Base-by-base conservation (phyloP, 768 basidiomycete species). In the Cubamyces sp. region DNA sequence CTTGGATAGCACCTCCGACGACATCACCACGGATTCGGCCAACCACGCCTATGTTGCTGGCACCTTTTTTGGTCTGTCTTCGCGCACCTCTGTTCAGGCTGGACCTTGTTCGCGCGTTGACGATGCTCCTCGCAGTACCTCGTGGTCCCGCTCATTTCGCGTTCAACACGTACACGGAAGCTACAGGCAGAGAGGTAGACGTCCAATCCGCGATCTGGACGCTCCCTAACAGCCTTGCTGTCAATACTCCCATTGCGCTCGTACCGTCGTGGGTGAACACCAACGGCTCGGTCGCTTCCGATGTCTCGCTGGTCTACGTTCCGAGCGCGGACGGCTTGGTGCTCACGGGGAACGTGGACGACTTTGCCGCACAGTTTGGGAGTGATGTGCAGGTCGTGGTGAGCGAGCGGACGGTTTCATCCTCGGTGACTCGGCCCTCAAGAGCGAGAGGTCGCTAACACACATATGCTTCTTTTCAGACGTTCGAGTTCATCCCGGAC, bases 141-240 rank as follows among this genome's bases (percentile, higher is more conserved):
- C 26, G 43, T 39, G 47, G 62, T 25, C 49, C 62, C 19, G 57
- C 67, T 8, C 30, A 55, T 15, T 2, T 28, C 49, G 54, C 18
- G 3, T 18, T 39, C 6, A 69, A 69, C 63, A 55, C 68, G 9
- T 69, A 66, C 66, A 61, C 60, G 16, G 65, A 54, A 18, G 58
- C 67, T 2, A 64, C 64, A 23, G 60, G 45, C 14, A 18, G 43
- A 25, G 6, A 48, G 23, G 67, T 56, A 40, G 37, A 41, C 26
- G 54, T 47, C 51, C 68, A 71, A 55, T 68, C 68, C 62, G 64
- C 65, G 14, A 58, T 71, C 45, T 71, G 70, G 70, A 49, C 43
- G 39, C 54, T 68, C 45, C 47, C 37, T 40, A 7, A 28, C 15
- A 30, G 28, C 28, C 28, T 30, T 8, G 28, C 28, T 30, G 8